Evolutionary conservation across 1,284 basidiomycete species (phyloP).

Genomic region (Phenoliferia sp.): DNA sequence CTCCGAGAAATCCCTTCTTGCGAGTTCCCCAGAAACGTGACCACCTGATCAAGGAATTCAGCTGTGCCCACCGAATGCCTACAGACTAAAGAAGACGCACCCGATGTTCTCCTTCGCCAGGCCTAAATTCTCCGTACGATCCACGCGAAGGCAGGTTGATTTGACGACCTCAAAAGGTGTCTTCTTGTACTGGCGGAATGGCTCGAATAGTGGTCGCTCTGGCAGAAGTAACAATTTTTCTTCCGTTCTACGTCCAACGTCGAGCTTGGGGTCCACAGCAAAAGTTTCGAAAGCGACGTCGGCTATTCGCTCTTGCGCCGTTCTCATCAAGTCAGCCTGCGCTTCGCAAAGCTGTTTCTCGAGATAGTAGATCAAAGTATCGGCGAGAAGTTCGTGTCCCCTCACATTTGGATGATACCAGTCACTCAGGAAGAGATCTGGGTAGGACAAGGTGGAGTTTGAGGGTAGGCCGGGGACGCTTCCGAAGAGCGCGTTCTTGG

Average conservation of each 20-base stretch:
- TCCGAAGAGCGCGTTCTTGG: slow-evolving; percentile 25
- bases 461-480: slow-evolving; percentile 3
- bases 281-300: too few relatives aligned
- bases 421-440: slow-evolving; percentile 62
- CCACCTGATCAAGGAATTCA: slow-evolving; percentile 15
- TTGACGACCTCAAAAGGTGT: slow-evolving; percentile 6
- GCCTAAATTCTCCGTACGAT: too few relatives aligned
- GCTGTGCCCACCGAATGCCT: too few relatives aligned
- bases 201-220: slow-evolving; percentile 15
- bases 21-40: slow-evolving; percentile 21
- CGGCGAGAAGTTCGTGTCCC: slow-evolving; percentile 77
- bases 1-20: slow-evolving; percentile 29
- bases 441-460: background rate
- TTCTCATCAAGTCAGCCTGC: slow-evolving; percentile 5
- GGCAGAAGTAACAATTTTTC: slow-evolving; percentile 11
- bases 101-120: too few relatives aligned
- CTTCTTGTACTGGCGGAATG: slow-evolving; percentile 7
- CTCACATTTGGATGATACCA: slow-evolving; percentile 66
- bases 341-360: slow-evolving; percentile 73
- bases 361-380: slow-evolving; percentile 78
- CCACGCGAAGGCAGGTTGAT: too few relatives aligned
- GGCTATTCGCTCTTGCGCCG: background rate
- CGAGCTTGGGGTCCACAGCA: slow-evolving; percentile 17
- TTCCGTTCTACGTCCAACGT: slow-evolving; percentile 6
- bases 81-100: too few relatives aligned